Percentiles rank a stretch among this genome's conserved stretches.
phyloP scores from a whole-genome alignment of 495 filamentous ascomycete species.

The Podospora tetraspora region DNA sequence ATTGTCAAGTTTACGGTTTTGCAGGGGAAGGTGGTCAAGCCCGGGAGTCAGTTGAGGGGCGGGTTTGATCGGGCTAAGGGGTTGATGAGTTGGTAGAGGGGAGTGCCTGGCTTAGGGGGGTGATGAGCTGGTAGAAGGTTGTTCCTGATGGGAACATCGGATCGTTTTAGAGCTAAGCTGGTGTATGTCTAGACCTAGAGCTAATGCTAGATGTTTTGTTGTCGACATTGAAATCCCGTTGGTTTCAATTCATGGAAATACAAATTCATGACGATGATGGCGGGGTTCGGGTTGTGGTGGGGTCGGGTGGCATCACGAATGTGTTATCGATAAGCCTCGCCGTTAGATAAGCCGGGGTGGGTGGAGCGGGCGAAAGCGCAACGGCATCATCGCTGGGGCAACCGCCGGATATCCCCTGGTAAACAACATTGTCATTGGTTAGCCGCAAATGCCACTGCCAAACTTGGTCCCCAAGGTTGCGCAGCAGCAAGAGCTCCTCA shows the following conservation, averaged over 20 bases:
- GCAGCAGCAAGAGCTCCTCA: constrained; percentile 1
- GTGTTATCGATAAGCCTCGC: constrained; percentile 3
- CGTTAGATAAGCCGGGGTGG: not conserved
- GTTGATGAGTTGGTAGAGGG: constrained; percentile 73
- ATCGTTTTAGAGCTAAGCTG: too few species aligned
- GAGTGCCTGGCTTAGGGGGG: too few species aligned
- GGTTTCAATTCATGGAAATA: not conserved
- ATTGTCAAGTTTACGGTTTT: constrained; percentile 84
- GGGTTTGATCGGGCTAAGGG: constrained; percentile 82
- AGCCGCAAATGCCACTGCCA: constrained; percentile 1
- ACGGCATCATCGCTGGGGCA: constrained; percentile 15
- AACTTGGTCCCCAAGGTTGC: not conserved
- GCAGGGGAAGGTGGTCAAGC: constrained; percentile 91
- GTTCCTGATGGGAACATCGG: too few species aligned
- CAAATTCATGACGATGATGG: not conserved
- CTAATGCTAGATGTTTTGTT: not conserved
- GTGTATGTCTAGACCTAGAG: not conserved
- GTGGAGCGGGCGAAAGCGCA: not conserved
- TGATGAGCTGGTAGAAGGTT: too few species aligned
- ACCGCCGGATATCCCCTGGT: constrained; percentile 12
- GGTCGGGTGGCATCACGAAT: not conserved
- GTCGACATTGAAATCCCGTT: too few species aligned
- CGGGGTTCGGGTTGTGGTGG: not conserved
- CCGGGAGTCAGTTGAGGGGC: constrained; percentile 72
- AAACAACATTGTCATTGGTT: constrained; percentile 18